A percentile compares a stretch with the other conserved stretches of the same genome.
Conservation (phyloP, 805 yeast species). For the Ogataea corticis region DNA sequence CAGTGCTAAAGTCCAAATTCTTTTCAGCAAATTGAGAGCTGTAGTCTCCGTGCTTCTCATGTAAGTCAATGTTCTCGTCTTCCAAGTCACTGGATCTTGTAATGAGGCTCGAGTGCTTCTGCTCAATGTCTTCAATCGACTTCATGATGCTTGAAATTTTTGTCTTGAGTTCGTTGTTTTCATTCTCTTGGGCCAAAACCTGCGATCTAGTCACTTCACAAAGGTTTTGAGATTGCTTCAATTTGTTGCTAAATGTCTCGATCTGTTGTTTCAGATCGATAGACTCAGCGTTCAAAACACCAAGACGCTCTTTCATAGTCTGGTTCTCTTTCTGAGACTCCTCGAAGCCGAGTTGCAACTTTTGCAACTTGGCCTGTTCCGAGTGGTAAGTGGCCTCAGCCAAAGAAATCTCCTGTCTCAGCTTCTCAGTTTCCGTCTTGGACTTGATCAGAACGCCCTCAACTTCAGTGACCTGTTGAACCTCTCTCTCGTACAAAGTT, state of each 20-base stretch:
- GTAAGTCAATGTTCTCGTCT: slow-evolving; percentile 45
- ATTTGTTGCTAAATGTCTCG: slow-evolving; percentile 51
- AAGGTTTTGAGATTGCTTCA: slow-evolving; percentile 62
- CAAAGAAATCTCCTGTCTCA: slow-evolving; percentile 70
- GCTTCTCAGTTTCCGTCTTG: slow-evolving; percentile 63
- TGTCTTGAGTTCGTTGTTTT: slow-evolving; percentile 38
- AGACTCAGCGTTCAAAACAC: slow-evolving; percentile 64
- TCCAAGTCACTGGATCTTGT: slow-evolving; percentile 25
- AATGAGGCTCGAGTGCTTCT: slow-evolving; percentile 26
- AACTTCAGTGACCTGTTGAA: slow-evolving; percentile 69
- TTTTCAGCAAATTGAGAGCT: slow-evolving; percentile 35
- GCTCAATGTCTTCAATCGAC: slow-evolving; percentile 29
- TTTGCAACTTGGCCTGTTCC: slow-evolving; percentile 62
- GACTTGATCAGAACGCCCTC: slow-evolving; percentile 62
- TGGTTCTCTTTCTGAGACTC: slow-evolving; percentile 69
- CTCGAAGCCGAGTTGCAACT: slow-evolving; percentile 59
- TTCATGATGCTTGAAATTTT: slow-evolving; percentile 27
- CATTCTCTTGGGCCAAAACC: slow-evolving; percentile 55
- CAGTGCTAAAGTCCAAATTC: slow-evolving; percentile 30
- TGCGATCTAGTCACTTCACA: slow-evolving; percentile 70
- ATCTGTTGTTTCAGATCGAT: slow-evolving; percentile 58
- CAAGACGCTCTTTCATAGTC: slow-evolving; percentile 66
- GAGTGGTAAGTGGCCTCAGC: slow-evolving; percentile 79
- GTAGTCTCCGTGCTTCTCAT: slow-evolving; percentile 33
- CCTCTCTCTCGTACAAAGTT: slow-evolving; percentile 75